Evolutionary conservation across 306 rosid genomes (phyloP), one percentile per base, ranked within the genome.

Genomic region (Rubus idaeus): DNA sequence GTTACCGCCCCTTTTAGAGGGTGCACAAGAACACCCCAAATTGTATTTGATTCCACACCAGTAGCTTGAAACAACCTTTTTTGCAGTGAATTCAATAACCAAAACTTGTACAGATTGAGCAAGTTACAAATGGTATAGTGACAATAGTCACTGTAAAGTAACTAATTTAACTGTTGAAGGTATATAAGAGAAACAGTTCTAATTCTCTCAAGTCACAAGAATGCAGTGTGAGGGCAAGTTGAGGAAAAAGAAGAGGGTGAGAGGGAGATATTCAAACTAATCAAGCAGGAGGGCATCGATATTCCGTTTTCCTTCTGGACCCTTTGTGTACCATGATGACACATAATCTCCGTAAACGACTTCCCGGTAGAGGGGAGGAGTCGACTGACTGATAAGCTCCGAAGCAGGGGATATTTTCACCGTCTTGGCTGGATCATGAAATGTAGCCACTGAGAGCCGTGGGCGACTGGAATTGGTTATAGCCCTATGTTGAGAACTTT

Each of bases 391-490:
- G 58, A 88, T 83, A 60, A 92, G 88, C 74, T 92, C 92, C 47
- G 90, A 72, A 76, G 83, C 88, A 46, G 97, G 93, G 57, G 88
- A 87, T 75, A 90, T 83, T 82, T 79, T 95, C 50, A 63, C 86
- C 40, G 84, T 46, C 85, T 88, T 95, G 3, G 96, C 88, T 6
- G 98, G 97, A 62, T 95, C 98, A 51, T 92, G 98, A 81, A 95
- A 95, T 70, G 98, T 85, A 50, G 97, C 97, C 49, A 92, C 90
- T 1, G 98, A 92, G 47, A 95, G 92, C 46, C 98, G 88, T 44
- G 92, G 81, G 52, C 80, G 81, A 58, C 75, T 77, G 37, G 93
- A 80, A 65, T 92, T 92, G 17, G 97, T 95, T 42, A 89, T 50
- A 56, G 93, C 97, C 73, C 96, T 85, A 74, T 92, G 98, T 71